Evolutionary conservation across 257 asterid species (phyloP).

Genomic region (Solanum clarkiae): DNA sequence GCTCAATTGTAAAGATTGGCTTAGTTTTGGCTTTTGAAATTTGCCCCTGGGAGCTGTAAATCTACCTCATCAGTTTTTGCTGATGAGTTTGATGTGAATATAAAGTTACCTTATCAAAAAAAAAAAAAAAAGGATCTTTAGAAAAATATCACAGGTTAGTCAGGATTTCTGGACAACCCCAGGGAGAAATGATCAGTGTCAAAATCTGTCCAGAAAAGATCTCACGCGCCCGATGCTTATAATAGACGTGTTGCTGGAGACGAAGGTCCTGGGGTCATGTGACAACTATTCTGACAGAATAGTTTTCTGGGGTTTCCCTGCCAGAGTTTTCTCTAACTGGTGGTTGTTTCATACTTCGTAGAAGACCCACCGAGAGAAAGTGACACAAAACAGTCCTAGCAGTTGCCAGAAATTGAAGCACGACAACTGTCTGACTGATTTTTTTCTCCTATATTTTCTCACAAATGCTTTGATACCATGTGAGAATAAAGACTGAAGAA

Average conservation of each 20-base stretch:
- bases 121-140: too few species aligned
- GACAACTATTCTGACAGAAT: not conserved
- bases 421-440: not conserved
- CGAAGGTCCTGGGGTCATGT: not conserved
- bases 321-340: not conserved
- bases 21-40: too few species aligned
- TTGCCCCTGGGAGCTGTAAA: too few species aligned
- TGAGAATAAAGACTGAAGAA: not conserved
- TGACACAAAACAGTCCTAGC: not conserved
- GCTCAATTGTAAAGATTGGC: not conserved
- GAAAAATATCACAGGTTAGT: not conserved
- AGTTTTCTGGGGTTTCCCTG: not conserved
- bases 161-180: not conserved
- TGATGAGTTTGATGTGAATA: too few species aligned
- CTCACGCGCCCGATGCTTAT: not conserved
- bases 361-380: not conserved
- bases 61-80: too few species aligned
- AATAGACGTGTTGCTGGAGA: not conserved
- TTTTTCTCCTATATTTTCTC: not conserved
- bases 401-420: not conserved
- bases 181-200: not conserved
- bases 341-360: not conserved
- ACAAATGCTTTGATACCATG: not conserved
- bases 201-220: not conserved
- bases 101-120: too few species aligned